Evolutionary conservation across 164 flowering plant species (phyloP), one percentile per base, ranked within the genome.

Genomic region (Vitis riparia): DNA sequence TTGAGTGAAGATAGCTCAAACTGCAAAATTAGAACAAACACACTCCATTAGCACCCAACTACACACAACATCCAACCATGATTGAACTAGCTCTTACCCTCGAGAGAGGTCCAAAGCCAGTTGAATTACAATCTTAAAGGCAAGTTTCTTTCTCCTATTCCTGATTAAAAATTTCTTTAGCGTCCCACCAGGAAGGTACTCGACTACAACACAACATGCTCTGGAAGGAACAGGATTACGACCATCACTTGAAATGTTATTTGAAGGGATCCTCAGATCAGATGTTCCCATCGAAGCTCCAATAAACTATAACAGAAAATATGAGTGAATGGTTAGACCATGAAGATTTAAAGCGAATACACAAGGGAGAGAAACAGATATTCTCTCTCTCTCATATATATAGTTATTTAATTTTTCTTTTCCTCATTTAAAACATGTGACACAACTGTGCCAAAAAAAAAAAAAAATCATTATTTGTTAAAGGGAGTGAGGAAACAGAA

Each of bases 271-370:
- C 73, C 84, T 92, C 44, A 94, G 89, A 74, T 88, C 79, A 37
- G 91, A 84, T 48, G 94, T 87, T 65, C 97, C 97, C 97, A 94
- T 88, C 58, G 98, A 89, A 66, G 97, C 97, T 69, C 98, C 98
- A 63, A 91, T 59, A 72, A 94, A 94, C 98, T 94, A 76, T n/a
- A 69, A 65, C 37, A 71, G 14, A 72, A 1, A 57, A 59, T 17
- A 62, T 44, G 55, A 2, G 44, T 13, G 3, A 37, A 16, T 55
- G 23, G 11, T 12, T 44, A 37, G 10, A 55, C 10, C 61, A 15
- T 51, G n/a, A 59, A 13, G 14, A 55, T 15, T 50, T 9, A 27
- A 19, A 51, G 30, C 11, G 32, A 19, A 27, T 49, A 23, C 17
- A 55, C 8, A 27, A 9, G n/a, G 23, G 51, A 55, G 47, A 29